Evolutionary conservation across 331 rosid genomes (phyloP), one percentile per base, ranked within the genome.

Genomic region (Rosa hybrid): DNA sequence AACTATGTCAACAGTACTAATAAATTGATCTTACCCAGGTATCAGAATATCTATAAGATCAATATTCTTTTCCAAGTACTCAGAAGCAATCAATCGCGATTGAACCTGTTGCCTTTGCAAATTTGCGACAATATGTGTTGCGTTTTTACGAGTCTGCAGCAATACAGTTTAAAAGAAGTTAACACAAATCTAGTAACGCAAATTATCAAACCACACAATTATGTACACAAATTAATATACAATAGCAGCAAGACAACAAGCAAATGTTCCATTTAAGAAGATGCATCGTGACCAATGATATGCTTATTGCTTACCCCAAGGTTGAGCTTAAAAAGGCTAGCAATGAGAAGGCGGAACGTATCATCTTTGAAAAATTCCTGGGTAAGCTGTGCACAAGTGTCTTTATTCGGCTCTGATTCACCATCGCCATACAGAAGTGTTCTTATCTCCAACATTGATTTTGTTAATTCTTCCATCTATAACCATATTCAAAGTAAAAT

Each of bases 41-140:
- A 87, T 74, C 64, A 84, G 69, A 77, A 79, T 77, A 59, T 87
- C 81, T 83, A 84, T 77, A 39, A 87, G 48, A 77, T 87, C 88
- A 34, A 87, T 76, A 53, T 87, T 87, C 39, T 76, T 83, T 56
- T 84, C 88, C 90, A 87, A 76, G 71, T 81, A 87, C 45, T 87
- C 86, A 39, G 86, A 79, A 14, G 84, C 82, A 65, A 87, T 44
- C 80, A 79, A 65, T 77, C 77, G 80, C 54, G 86, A 84, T 34
- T 79, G 83, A 51, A 84, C 84, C 44, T 73, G 74, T 72, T 87
- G 90, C 86, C 88, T 87, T 75, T 79, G 86, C 72, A 87, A 79
- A 84, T 87, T 87, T 2, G 90, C 84, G 8, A 87, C 57, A 53
- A 87, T 82, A 62, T 82, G 86, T 62, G 86, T 87, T 4, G 84